phyloP scores from a whole-genome alignment of 2,329 filamentous ascomycete genomes.

The Aspergillus ustus region DNA sequence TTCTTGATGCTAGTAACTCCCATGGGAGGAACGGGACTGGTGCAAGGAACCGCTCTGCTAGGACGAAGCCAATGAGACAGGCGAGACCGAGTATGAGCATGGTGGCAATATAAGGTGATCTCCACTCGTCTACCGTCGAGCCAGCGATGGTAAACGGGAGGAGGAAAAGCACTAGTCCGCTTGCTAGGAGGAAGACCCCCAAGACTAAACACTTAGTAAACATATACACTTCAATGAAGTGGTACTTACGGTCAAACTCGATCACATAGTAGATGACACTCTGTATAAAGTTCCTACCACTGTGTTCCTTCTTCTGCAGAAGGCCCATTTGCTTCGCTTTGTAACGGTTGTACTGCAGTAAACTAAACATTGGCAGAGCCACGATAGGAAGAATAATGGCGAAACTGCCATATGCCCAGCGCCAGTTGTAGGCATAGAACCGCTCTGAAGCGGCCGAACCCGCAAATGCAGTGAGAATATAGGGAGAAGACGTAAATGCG shows the following conservation, averaged over 20 bases:
- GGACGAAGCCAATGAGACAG: constrained; percentile 56
- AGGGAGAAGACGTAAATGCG: constrained; percentile 66
- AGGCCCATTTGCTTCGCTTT: constrained; percentile 63
- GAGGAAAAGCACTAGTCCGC: constrained; percentile 66
- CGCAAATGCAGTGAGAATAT: constrained; percentile 66
- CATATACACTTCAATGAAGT: neutral
- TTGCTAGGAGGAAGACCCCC: constrained; percentile 65
- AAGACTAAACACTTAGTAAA: constrained; percentile 43
- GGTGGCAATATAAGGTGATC: constrained; percentile 51
- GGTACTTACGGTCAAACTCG: constrained; percentile 62
- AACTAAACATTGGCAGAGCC: constrained; percentile 58
- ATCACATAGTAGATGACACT: constrained; percentile 57
- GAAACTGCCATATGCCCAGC: constrained; percentile 68
- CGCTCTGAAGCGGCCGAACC: constrained; percentile 60
- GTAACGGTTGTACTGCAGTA: constrained; percentile 59
- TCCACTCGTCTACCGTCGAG: constrained; percentile 45
- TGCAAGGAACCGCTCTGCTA: constrained; percentile 59
- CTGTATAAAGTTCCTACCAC: constrained; percentile 52
- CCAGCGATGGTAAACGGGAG: constrained; percentile 64
- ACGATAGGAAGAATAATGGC: constrained; percentile 64
- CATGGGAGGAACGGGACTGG: constrained; percentile 60
- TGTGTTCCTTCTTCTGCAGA: constrained; percentile 43
- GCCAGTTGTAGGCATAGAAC: constrained; percentile 54
- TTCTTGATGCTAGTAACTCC: constrained; percentile 45
- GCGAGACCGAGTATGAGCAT: constrained; percentile 60